phyloP scores from a whole-genome alignment of 2,329 filamentous ascomycete species.

The Colletotrichum musicola region DNA sequence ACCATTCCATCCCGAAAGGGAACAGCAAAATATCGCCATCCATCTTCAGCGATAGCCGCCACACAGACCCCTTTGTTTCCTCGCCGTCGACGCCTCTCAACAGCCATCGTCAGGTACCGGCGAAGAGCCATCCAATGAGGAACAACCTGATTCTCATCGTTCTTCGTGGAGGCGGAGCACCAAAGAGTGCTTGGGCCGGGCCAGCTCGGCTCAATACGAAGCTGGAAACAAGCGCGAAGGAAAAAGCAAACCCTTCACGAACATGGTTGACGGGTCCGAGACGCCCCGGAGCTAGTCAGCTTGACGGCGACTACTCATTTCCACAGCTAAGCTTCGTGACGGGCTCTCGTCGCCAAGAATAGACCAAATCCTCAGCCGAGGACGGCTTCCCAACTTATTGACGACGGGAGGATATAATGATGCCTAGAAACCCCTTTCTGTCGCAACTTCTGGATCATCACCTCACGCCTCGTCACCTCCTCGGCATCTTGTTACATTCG shows the following conservation, averaged over 20 bases:
- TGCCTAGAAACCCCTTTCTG: slow-evolving; percentile 1
- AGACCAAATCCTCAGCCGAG: not conserved
- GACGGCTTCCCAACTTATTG: not conserved
- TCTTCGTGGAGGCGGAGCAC: slow-evolving; percentile 25
- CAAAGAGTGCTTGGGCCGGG: slow-evolving; percentile 9
- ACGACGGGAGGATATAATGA: slow-evolving; percentile 27
- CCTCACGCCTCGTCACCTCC: slow-evolving; percentile 15
- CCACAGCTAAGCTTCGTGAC: slow-evolving; percentile 14
- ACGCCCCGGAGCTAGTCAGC: slow-evolving; percentile 18
- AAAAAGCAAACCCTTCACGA: slow-evolving; percentile 17
- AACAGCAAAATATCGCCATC: not conserved
- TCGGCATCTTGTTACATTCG: not conserved
- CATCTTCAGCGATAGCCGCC: not conserved
- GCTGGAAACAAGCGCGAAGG: not conserved
- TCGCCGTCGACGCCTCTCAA: slow-evolving; percentile 19
- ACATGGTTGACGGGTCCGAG: slow-evolving; percentile 25
- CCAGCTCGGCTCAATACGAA: slow-evolving; percentile 16
- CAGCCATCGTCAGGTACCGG: not conserved
- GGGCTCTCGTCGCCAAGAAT: slow-evolving; percentile 22
- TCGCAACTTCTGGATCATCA: slow-evolving; percentile 4
- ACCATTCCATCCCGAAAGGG: not conserved
- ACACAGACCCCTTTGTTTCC: slow-evolving; percentile 31
- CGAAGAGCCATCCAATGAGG: slow-evolving; percentile 5
- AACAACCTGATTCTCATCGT: not conserved
- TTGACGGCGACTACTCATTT: slow-evolving; percentile 22